These are phyloP conservation scores for Candida pseudoglaebosa DNA, from an alignment of 805 yeast species.

Conservation along the genomic window DNA sequence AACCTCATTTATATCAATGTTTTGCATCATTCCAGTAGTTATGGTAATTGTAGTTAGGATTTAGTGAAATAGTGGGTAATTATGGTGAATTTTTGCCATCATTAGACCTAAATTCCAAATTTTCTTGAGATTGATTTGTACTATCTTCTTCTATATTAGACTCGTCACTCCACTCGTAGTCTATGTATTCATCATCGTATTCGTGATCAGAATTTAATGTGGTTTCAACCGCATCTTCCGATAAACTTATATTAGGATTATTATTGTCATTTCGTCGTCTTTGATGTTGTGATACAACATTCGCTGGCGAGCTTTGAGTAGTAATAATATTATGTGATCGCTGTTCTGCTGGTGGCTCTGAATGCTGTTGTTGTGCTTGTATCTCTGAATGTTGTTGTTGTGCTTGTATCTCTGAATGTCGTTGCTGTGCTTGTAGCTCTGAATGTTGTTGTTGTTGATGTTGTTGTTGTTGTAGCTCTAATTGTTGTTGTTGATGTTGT, in stretches of 20 bases:
- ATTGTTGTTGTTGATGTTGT: too few relatives aligned
- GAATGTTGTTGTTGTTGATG: too few relatives aligned
- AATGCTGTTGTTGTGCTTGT: too few relatives aligned
- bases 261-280: neutral
- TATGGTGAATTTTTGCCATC: constrained; percentile 32
- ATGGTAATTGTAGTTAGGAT: constrained; percentile 40
- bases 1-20: constrained; percentile 2
- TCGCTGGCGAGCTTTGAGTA: too few relatives aligned
- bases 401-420: too few relatives aligned
- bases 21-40: constrained; percentile 46
- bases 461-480: too few relatives aligned
- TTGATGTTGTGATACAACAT: too few relatives aligned
- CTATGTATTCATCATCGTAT: constrained; percentile 6
- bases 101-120: neutral
- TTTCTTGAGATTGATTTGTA: constrained; percentile 6
- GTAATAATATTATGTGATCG: too few relatives aligned
- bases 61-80: constrained; percentile 45
- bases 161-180: constrained; percentile 5
- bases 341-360: too few relatives aligned
- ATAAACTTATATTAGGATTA: neutral
- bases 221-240: neutral
- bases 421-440: too few relatives aligned
- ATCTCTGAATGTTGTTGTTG: too few relatives aligned
- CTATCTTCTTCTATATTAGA: constrained; percentile 10
- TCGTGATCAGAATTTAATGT: neutral